Percentiles rank a stretch among this genome's conserved stretches.
These are phyloP conservation scores for Achaetomiella virescens DNA, from an alignment of 495 filamentous ascomycete species.

Conservation along the genomic window DNA sequence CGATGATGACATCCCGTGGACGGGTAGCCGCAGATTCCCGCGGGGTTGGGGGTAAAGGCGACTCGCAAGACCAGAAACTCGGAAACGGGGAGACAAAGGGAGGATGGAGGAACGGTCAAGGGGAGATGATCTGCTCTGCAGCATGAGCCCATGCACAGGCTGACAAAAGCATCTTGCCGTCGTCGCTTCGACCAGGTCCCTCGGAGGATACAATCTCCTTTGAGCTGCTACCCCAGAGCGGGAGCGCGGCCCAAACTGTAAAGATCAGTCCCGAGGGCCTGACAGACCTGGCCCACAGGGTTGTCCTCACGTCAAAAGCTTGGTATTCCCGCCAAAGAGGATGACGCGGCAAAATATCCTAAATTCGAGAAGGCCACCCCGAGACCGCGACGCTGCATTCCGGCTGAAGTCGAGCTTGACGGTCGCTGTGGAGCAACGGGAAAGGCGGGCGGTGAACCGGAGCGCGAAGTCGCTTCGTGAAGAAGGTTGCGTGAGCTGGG, in stretches of 20 bases:
- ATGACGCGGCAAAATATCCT: slow-evolving; percentile 22
- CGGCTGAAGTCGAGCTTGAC: slow-evolving; percentile 25
- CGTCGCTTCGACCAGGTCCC: background rate
- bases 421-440: slow-evolving; percentile 21
- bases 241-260: background rate
- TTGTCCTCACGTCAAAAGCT: slow-evolving; percentile 10
- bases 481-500: background rate
- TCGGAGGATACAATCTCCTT: background rate
- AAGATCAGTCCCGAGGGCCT: slow-evolving; percentile 30
- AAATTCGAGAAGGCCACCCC: slow-evolving; percentile 16
- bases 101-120: background rate
- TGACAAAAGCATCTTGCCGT: background rate
- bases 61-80: background rate
- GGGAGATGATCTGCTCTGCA: background rate
- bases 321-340: slow-evolving; percentile 22
- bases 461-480: background rate
- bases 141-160: background rate
- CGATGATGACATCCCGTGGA: no score
- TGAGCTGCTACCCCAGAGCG: background rate
- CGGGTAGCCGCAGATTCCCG: no score
- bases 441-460: background rate
- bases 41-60: no score
- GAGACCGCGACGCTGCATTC: slow-evolving; percentile 21
- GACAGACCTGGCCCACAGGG: slow-evolving; percentile 25
- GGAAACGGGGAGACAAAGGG: background rate